Percentiles rank a stretch among this genome's conserved stretches.
Conservation (phyloP, 169 alveolate species). For the Toxoplasma gondii region DNA sequence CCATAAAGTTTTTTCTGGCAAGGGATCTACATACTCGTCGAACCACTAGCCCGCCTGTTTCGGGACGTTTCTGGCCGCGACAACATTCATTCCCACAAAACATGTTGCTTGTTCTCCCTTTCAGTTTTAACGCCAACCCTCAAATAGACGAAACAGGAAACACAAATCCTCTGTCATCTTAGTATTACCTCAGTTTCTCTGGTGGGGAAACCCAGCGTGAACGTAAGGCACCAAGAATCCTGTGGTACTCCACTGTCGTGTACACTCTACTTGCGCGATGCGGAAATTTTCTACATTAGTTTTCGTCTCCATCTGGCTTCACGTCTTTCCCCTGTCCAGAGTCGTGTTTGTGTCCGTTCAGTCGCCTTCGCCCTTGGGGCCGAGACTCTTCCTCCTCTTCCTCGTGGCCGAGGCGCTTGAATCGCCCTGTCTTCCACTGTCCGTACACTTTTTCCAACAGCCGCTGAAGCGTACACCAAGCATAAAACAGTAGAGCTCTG, state of each 20-base stretch:
- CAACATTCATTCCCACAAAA: too few relatives aligned
- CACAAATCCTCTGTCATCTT: too few relatives aligned
- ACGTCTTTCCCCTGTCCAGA: not conserved
- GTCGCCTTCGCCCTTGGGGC: not conserved
- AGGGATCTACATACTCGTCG: too few relatives aligned
- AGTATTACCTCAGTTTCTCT: too few relatives aligned
- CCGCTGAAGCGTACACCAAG: not conserved
- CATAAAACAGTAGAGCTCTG: not conserved
- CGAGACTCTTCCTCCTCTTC: not conserved
- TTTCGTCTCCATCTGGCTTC: not conserved
- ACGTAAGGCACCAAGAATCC: too few relatives aligned
- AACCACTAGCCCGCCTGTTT: too few relatives aligned
- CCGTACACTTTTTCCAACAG: not conserved
- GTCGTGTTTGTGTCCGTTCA: conserved; percentile 6
- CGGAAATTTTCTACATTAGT: not conserved
- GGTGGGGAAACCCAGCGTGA: too few relatives aligned
- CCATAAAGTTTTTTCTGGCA: too few relatives aligned
- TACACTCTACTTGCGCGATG: not conserved
- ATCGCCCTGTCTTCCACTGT: not conserved
- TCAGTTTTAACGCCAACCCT: too few relatives aligned
- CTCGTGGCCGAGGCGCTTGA: not conserved
- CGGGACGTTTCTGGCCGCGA: too few relatives aligned
- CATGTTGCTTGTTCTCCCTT: too few relatives aligned
- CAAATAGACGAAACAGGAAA: too few relatives aligned
- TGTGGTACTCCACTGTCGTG: not conserved